Conservation (phyloP, 108 stramenopile species). For the Nannochloropsis salina region DNA sequence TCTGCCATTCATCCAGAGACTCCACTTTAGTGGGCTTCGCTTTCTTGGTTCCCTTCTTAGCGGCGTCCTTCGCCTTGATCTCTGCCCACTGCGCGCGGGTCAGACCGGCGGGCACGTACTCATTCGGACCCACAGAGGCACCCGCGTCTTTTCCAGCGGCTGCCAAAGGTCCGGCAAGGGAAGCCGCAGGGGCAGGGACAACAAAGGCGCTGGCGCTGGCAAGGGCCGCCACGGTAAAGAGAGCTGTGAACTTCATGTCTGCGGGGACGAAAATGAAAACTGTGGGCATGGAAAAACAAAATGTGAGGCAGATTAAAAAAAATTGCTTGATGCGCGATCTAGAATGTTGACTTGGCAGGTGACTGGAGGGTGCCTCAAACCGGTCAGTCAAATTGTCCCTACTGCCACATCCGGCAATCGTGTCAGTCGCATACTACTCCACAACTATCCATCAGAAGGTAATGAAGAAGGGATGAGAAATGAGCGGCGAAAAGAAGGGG, state of each 20-base stretch:
- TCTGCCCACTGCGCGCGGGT: conserved; percentile 14
- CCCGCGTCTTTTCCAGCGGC: neutral
- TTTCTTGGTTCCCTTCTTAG: neutral
- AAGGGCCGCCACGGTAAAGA: neutral
- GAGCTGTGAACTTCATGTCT: neutral
- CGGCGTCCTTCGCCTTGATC: conserved; percentile 17
- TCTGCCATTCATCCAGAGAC: conserved; percentile 15
- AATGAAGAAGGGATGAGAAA: too few species aligned
- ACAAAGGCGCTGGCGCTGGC: conserved; percentile 19
- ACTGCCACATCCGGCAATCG: too few species aligned
- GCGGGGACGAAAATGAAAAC: neutral
- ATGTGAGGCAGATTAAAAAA: neutral
- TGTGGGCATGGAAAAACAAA: neutral
- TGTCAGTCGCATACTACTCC: too few species aligned
- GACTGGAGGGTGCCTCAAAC: too few species aligned
- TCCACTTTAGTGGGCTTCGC: neutral
- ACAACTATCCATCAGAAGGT: too few species aligned
- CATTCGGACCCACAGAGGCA: neutral
- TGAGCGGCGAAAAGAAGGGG: too few species aligned
- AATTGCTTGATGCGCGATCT: too few species aligned
- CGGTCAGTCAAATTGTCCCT: too few species aligned
- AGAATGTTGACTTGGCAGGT: too few species aligned
- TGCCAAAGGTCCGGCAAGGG: neutral
- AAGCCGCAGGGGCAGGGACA: neutral
- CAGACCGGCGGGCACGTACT: conserved; percentile 14